These are phyloP conservation scores for Fonsecaea erecta DNA, from an alignment of 2,329 filamentous ascomycete genomes.

Conservation along the genomic window DNA sequence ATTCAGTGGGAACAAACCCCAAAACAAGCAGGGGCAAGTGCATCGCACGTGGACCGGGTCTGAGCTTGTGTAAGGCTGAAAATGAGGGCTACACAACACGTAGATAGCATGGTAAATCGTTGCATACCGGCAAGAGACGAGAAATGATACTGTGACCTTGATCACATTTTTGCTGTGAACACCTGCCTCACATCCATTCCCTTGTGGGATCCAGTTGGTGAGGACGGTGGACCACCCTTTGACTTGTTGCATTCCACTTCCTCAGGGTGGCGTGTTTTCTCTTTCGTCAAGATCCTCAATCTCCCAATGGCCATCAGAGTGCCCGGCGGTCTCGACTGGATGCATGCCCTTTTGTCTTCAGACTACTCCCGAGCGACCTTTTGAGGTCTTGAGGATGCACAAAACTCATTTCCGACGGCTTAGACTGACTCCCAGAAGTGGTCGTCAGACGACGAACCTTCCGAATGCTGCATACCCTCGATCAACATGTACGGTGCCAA, in stretches of 20 bases:
- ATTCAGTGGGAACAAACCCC: slow-evolving; percentile 15
- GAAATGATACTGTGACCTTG: not conserved
- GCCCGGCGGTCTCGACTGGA: too few relatives aligned
- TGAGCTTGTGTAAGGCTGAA: slow-evolving; percentile 21
- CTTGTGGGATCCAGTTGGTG: not conserved
- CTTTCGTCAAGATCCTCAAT: not conserved
- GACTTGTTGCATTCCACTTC: not conserved
- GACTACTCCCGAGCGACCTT: not conserved
- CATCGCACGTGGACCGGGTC: slow-evolving; percentile 27
- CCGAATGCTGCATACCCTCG: slow-evolving; percentile 1
- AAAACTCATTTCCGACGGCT: too few relatives aligned
- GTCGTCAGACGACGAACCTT: slow-evolving; percentile 2
- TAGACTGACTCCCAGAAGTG: not conserved
- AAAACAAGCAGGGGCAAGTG: slow-evolving; percentile 13
- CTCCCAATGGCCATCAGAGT: not conserved
- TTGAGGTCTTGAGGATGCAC: not conserved
- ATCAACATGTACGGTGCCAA: slow-evolving; percentile 10
- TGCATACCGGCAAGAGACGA: not conserved
- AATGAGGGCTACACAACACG: too few relatives aligned
- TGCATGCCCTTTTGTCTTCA: not conserved
- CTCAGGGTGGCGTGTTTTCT: not conserved
- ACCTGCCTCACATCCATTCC: not conserved
- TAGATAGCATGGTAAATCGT: not conserved
- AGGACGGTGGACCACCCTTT: not conserved
- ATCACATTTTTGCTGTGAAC: not conserved